Percentiles rank a stretch among this genome's conserved stretches.
Evolutionary conservation across 371 early-diverging fungal species (phyloP).

Genomic region (Polyrhizophydium stewartii): DNA sequence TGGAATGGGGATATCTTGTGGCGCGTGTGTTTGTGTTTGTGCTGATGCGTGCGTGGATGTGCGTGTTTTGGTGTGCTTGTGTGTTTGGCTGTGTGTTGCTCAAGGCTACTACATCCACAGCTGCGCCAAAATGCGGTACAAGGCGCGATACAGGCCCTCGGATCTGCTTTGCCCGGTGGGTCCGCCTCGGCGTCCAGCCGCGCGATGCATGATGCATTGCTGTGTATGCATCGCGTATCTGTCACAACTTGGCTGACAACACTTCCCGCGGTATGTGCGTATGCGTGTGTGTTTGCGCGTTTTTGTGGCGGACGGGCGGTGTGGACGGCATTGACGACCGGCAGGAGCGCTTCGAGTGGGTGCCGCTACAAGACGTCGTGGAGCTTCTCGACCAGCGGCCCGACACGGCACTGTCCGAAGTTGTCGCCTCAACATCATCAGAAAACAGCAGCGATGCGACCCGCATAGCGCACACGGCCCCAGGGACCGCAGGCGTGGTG

Average conservation of each 20-base stretch:
- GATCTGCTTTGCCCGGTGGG: slow-evolving; percentile 55
- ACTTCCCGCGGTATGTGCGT: not conserved
- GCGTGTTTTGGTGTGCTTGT: not conserved
- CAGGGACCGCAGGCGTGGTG: too few relatives aligned
- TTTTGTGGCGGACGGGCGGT: too few relatives aligned
- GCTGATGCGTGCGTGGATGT: not conserved
- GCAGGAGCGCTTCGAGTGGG: too few relatives aligned
- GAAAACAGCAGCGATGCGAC: too few relatives aligned
- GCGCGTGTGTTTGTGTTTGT: not conserved
- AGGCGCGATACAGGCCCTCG: slow-evolving; percentile 80
- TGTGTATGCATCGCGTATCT: not conserved
- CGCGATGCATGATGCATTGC: not conserved
- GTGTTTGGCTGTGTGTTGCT: not conserved
- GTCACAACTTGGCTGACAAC: not conserved
- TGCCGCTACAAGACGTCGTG: too few relatives aligned
- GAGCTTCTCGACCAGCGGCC: too few relatives aligned
- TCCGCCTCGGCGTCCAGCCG: not conserved
- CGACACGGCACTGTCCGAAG: too few relatives aligned
- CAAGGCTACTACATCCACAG: slow-evolving; percentile 75
- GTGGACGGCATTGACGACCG: too few relatives aligned
- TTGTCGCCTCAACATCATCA: too few relatives aligned
- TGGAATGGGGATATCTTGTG: not conserved
- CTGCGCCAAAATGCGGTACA: slow-evolving; percentile 92
- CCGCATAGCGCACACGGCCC: too few relatives aligned
- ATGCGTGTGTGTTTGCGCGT: too few relatives aligned